Evolutionary conservation across 352 stramenopile species (phyloP).

Genomic region (Globisporangium nunn): DNA sequence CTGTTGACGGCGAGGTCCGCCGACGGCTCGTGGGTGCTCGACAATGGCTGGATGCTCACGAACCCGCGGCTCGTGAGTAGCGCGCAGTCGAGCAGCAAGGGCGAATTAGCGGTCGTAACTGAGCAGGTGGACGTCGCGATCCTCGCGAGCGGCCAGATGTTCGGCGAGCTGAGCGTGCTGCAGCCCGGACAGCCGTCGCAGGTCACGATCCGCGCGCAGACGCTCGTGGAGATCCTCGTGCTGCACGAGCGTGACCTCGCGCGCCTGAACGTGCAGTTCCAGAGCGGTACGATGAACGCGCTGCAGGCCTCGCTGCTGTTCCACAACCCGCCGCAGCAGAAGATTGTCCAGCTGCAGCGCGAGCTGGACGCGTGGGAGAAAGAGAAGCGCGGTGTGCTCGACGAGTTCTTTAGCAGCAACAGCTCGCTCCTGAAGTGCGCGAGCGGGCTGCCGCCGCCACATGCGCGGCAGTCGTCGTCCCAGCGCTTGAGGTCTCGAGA

Average conservation of each 20-base stretch:
- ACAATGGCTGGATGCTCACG: constrained; percentile 79
- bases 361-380: constrained; percentile 44
- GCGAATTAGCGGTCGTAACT: constrained; percentile 11
- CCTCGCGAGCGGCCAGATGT: constrained; percentile 60
- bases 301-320: constrained; percentile 71
- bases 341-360: constrained; percentile 52
- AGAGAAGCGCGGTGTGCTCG: constrained; percentile 42
- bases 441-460: no score
- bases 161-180: constrained; percentile 64
- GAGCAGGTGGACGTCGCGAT: constrained; percentile 55
- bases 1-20: constrained; percentile 22
- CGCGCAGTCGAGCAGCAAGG: constrained; percentile 18
- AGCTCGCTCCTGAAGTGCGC: neutral
- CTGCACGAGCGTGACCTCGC: constrained; percentile 45
- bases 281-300: constrained; percentile 69
- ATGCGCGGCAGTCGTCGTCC: neutral
- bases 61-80: constrained; percentile 61
- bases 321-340: constrained; percentile 73
- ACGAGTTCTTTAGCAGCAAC: constrained; percentile 27
- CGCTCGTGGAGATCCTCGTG: constrained; percentile 56
- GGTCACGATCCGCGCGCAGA: constrained; percentile 54
- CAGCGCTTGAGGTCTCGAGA: neutral
- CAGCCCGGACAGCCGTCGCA: constrained; percentile 55
- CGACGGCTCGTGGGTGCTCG: constrained; percentile 70
- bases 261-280: constrained; percentile 55